Evolutionary conservation across 2,329 filamentous ascomycete genomes (phyloP), one percentile per base, ranked within the genome.

Genomic region (Aspergillus sp.): DNA sequence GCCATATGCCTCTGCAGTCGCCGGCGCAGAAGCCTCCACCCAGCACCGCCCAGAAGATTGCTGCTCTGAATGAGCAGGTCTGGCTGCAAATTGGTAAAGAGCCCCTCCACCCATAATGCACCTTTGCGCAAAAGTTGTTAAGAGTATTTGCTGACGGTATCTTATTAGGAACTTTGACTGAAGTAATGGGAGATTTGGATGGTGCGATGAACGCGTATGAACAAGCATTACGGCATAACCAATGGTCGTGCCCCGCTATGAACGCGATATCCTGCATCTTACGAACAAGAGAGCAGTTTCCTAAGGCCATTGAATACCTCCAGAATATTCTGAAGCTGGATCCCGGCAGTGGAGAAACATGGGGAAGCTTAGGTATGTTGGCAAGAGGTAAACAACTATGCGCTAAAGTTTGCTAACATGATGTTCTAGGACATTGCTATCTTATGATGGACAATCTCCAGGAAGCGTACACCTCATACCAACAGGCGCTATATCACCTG

Each of bases 381-480:
- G 24, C n/a, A 19, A 19, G 8, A 37, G 31, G 11, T 8, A 48
- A 21, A n/a, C 17, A 31, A 15, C 27, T 35, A 11, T 17, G 47
- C 15, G 37, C 5, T 39, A 5, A 15, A 19, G n/a, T 19, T 35
- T 6, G 49, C 56, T 62, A 51, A 64, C 66, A 43, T 67, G 9
- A 24, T 54, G 50, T 14, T 66, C 6, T 7, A 93, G 91, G 95
- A n/a, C 95, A 98, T 74, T 98, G 95, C 78, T 96, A 93, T 73
- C 82, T 99, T 24, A 99, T 99, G 95, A 96, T 96, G 85, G 95
- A 99, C 70, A 93, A 97, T 69, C 79, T 98, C 35, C 95, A 98
- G 76, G 92, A 98, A 71, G 95, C 95, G 1, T 99, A 99, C 70
- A 90, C 91, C 33, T 93, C 95, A 1, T 99, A 99, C 73, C 95